Evolutionary conservation across 2,329 filamentous ascomycete species (phyloP), one percentile per base, ranked within the genome.

Genomic region (Aphanocladium album): DNA sequence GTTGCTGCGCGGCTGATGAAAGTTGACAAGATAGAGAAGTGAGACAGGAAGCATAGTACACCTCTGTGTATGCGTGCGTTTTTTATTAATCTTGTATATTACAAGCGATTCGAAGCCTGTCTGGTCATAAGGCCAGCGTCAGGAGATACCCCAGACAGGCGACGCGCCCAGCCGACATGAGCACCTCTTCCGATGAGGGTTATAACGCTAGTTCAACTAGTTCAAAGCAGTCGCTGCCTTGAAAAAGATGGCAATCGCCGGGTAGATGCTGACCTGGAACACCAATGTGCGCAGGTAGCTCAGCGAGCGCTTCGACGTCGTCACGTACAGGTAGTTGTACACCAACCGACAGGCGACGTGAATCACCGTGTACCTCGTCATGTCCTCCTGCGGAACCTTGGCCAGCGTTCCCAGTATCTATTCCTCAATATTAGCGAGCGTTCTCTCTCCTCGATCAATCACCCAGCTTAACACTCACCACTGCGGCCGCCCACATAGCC

Each of bases 251-350:
- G 60, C 60, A 41, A 62, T 35, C 2, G 60, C 23, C 23, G 60
- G 60, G 37, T 62, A 62, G 43, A 60, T 59, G 56, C 60, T 59
- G 35, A 62, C n/a, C 37, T 62, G 60, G 30, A 62, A 62, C 23
- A 62, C 45, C 4, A 47, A 25, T 7, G 60, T 62, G 27, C 60
- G 60, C 50, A 62, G 45, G 21, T 62, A 62, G 60, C 60, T 62
- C 17, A 46, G 17, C 16, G 49, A 55, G 33, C 60, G 60, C 50
- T 16, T 55, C 12, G 23, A 21, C 27, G 60, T 62, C 17, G 52
- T 55, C 19, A 62, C 51, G 39, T 62, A 62, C 25, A 62, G 51
- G 35, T 39, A 53, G 51, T 56, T 59, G 56, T 62, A 62, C 17
- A 52, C 19, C 1, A 58, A 39, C 16, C 60, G 51, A 25, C 56